Evolutionary conservation across 352 stramenopile species (phyloP).

Genomic region (Phytophthora sojae): DNA sequence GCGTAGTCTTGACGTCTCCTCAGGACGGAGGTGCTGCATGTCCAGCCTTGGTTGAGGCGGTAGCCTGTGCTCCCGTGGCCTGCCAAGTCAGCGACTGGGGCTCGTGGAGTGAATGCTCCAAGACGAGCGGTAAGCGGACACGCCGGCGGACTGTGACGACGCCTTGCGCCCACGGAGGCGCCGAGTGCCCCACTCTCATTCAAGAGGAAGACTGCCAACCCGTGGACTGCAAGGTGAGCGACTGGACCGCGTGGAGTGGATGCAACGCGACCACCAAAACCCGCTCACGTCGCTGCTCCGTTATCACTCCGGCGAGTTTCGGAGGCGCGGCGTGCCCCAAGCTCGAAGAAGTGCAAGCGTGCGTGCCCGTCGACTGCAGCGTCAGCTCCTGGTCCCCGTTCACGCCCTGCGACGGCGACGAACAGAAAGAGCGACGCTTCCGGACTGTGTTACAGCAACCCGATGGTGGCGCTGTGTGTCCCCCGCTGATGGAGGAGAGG

Average conservation of each 20-base stretch:
- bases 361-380: slow-evolving; percentile 53
- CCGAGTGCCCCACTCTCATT: slow-evolving; percentile 39
- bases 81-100: slow-evolving; percentile 66
- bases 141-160: slow-evolving; percentile 44
- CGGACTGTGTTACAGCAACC: slow-evolving; percentile 46
- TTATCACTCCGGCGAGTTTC: slow-evolving; percentile 42
- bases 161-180: slow-evolving; percentile 44
- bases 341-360: slow-evolving; percentile 44
- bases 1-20: slow-evolving; percentile 44
- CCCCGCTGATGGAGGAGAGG: slow-evolving; percentile 53
- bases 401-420: slow-evolving; percentile 42
- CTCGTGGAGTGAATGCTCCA: slow-evolving; percentile 51
- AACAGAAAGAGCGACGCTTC: slow-evolving; percentile 42
- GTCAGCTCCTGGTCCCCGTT: slow-evolving; percentile 63
- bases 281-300: slow-evolving; percentile 43
- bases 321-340: slow-evolving; percentile 44
- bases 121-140: slow-evolving; percentile 45
- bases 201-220: slow-evolving; percentile 52
- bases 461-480: slow-evolving; percentile 52
- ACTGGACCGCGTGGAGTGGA: slow-evolving; percentile 49
- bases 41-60: slow-evolving; percentile 36
- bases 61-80: slow-evolving; percentile 49
- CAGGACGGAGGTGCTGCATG: slow-evolving; percentile 64
- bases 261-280: slow-evolving; percentile 51
- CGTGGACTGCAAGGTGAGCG: slow-evolving; percentile 52